Evolutionary conservation across 345 rosid genomes (phyloP), one percentile per base, ranked within the genome.

Genomic region (Mangifera indica): DNA sequence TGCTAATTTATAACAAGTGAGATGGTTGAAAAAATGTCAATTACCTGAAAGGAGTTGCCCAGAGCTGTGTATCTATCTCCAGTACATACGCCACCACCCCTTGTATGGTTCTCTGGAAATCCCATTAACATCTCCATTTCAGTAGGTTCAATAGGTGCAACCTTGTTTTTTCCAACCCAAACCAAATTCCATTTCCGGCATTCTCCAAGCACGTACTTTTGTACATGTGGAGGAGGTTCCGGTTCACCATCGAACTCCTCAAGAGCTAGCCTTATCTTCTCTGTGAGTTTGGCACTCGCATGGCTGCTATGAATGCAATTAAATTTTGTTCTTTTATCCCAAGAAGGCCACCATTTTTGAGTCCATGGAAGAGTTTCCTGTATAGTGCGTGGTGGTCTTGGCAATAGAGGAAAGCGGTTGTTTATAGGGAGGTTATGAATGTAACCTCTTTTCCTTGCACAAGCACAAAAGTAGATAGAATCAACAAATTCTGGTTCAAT

Each of bases 381-480:
- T 37, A 82, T 74, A 0, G 76, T 76, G 10, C 4, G 56, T 1
- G 67, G 63, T 5, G 75, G 81, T 42, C 48, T 34, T 26, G 83
- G 86, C 1, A 57, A 49, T 21, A 82, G 55, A 5, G 70, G 75
- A 59, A 57, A 79, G 0, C 85, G 34, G 45, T 70, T 62, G 1
- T 55, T 60, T 48, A 82, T 78, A 3, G 85, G 82, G 14, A 82
- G 82, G 60, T 82, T 79, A 29, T 82, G 85, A 2, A 82, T 48
- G n/a, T 82, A 79, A 8, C 85, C 83, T 24, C 81, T 55, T 18
- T 83, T 80, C 13, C 81, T 72, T 5, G 74, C 72, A 55, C 78
- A 72, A 58, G 76, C 76, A 64, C 75, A 76, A 49, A 77, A 77
- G 25, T 72, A 42, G 11, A 14, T 15, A 1, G 37, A 83, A 55